Percentiles rank a stretch among this genome's conserved stretches.
Evolutionary conservation across 768 basidiomycete genomes (phyloP).

Genomic region (Boletus fagicola): DNA sequence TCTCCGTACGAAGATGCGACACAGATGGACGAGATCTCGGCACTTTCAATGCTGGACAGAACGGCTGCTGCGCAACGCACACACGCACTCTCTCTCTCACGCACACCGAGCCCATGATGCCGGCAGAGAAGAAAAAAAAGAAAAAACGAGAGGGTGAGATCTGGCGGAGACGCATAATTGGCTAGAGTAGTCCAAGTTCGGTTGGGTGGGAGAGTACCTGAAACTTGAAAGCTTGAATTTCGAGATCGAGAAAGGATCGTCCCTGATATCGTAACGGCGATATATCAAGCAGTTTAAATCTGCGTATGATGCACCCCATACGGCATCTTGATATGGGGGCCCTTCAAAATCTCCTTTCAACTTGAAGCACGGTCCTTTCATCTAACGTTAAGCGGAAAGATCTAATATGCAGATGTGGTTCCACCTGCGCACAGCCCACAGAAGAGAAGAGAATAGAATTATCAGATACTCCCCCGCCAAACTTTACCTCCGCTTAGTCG

Average conservation of each 20-base stretch:
- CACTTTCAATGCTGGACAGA: conserved; percentile 12
- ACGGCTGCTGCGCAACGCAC: conserved; percentile 18
- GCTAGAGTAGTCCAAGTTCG: conserved; percentile 27
- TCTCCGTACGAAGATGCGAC: conserved; percentile 27
- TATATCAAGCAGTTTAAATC: conserved; percentile 36
- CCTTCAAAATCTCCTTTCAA: conserved; percentile 25
- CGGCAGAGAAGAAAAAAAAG: conserved; percentile 22
- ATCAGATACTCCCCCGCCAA: conserved; percentile 7
- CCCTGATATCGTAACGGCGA: conserved; percentile 36
- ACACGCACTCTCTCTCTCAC: conserved; percentile 15
- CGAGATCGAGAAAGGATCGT: conserved; percentile 38
- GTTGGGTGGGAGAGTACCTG: conserved; percentile 35
- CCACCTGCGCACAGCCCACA: conserved; percentile 26
- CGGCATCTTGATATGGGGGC: conserved; percentile 34
- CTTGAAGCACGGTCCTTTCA: conserved; percentile 34
- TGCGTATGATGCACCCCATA: conserved; percentile 34
- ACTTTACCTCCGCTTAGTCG: conserved; percentile 10
- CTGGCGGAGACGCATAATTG: conserved; percentile 22
- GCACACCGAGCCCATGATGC: conserved; percentile 18
- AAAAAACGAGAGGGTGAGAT: conserved; percentile 19
- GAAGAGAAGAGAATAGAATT: conserved; percentile 15
- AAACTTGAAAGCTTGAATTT: conserved; percentile 34
- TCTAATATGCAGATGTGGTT: conserved; percentile 33
- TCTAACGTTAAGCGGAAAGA: conserved; percentile 39
- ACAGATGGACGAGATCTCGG: conserved; percentile 23